Evolutionary conservation across 1,284 basidiomycete species (phyloP).

Genomic region (Melampsora americana): DNA sequence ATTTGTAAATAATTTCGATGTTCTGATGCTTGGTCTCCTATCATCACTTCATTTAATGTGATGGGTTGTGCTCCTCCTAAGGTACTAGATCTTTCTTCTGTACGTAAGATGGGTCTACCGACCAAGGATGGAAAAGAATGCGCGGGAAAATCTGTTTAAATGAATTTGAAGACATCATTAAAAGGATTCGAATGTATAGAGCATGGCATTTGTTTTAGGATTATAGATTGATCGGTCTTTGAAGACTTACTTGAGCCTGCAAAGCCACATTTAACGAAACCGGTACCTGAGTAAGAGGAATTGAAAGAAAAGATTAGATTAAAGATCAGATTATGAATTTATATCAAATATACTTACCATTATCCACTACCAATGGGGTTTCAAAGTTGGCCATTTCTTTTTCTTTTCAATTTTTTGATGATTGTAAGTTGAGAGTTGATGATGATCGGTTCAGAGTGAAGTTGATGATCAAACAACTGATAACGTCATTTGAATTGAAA

Average conservation of each 20-base stretch:
- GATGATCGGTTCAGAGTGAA: not conserved
- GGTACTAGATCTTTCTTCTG: conserved; percentile 79
- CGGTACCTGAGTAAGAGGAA: conserved; percentile 44
- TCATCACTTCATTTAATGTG: conserved; percentile 82
- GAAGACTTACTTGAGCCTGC: conserved; percentile 70
- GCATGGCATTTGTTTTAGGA: not conserved
- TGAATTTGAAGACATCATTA: conserved; percentile 42
- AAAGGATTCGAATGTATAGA: not conserved
- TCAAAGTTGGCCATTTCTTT: conserved; percentile 41
- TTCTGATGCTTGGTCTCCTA: conserved; percentile 74
- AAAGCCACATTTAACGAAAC: conserved; percentile 94
- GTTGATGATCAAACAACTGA: not conserved
- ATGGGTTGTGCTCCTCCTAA: conserved; percentile 63
- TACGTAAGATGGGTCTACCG: conserved; percentile 91
- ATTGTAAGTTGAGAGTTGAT: not conserved
- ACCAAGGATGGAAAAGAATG: conserved; percentile 97
- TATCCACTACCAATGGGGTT: conserved; percentile 54
- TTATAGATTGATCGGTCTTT: not conserved
- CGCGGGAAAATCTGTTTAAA: conserved; percentile 75
- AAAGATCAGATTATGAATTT: not conserved
- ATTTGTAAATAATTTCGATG: conserved; percentile 94
- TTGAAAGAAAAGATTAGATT: conserved; percentile 36
- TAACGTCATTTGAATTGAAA: too few relatives aligned
- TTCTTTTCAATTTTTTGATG: not conserved
- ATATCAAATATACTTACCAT: conserved; percentile 47